Evolutionary conservation across 352 stramenopile species (phyloP), one percentile per base, ranked within the genome.

Genomic region (Globisporangium irregulare): DNA sequence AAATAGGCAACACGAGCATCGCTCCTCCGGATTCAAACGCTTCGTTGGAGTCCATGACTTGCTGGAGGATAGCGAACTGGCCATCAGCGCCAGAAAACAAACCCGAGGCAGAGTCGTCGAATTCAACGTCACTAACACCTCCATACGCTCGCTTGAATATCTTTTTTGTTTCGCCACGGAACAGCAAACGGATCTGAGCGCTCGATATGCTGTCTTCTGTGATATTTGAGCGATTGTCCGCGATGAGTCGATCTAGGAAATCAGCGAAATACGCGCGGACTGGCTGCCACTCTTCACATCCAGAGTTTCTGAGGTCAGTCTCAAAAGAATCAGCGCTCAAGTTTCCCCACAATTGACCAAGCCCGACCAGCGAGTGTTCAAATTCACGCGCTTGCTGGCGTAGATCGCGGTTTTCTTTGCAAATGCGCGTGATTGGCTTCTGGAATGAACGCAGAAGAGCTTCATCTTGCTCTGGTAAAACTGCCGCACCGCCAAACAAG

Each of bases 21-120:
- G 32, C 24, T 25, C 53, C 41, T 1, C 55, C 54, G 0, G 57
- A 43, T 20, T 68, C 59, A 29, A 72, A 90, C 15, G 32, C 10
- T 32, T 43, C 43, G 36, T 60, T 29, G 7, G 56, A 51, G 18
- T 38, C n/a, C 27, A 73, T 62, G 4, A 59, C 61, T 61, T 67
- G 67, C 2, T 57, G 34, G n/a, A 75, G 62, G 22, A 73, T 20
- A 2, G 57, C n/a, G 34, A 73, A 73, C 7, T 70, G 55, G 6
- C 20, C 41, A 41, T 62, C 62, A 7, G 27, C 22, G 10, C 34
- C 48, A 3, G 46, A 20, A 25, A 69, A 57, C 24, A 57, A 20
- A 41, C 34, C 55, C 3, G 15, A 15, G 29, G 27, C 43, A 6
- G 27, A 32, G 8, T 62, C 46, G 8, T 34, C 55, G 22, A 55